These are phyloP conservation scores for Balakata baccata DNA, from an alignment of 345 rosid species.

Conservation along the genomic window DNA sequence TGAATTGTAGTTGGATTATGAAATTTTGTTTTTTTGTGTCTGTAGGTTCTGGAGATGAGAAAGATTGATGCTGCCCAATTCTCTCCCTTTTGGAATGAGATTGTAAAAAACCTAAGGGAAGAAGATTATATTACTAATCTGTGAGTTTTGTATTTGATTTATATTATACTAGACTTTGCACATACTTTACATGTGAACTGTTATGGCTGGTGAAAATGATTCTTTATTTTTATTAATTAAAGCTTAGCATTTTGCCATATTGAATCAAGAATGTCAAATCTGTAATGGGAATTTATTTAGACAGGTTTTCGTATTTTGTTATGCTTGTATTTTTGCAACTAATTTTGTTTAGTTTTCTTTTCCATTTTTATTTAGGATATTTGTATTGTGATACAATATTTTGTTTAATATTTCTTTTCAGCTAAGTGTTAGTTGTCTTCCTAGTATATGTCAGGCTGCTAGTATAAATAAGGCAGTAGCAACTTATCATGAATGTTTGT, in stretches of 20 bases:
- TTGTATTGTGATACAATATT: too few relatives aligned
- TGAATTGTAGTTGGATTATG: background rate
- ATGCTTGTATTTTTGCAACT: too few relatives aligned
- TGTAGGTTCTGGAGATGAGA: conserved; percentile 53
- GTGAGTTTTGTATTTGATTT: conserved; percentile 47
- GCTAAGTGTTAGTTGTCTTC: too few relatives aligned
- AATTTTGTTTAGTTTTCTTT: background rate
- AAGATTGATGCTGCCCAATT: conserved; percentile 82
- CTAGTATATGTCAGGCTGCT: too few relatives aligned
- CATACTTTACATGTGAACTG: background rate
- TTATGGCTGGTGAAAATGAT: background rate
- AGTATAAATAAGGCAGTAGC: too few relatives aligned
- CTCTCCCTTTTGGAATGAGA: conserved; percentile 96
- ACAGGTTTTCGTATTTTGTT: too few relatives aligned
- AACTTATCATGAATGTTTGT: too few relatives aligned
- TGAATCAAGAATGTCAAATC: background rate
- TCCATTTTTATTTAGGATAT: too few relatives aligned
- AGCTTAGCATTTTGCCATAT: background rate
- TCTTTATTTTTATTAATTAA: background rate
- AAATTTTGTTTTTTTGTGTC: background rate
- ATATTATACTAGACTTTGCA: conserved; percentile 1
- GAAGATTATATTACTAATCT: conserved; percentile 80
- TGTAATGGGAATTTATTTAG: too few relatives aligned
- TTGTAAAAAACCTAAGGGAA: conserved; percentile 75
- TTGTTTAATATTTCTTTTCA: too few relatives aligned